These are phyloP conservation scores for Paecilomyces sp. DNA, from an alignment of 2,329 filamentous ascomycete genomes.

Conservation along the genomic window DNA sequence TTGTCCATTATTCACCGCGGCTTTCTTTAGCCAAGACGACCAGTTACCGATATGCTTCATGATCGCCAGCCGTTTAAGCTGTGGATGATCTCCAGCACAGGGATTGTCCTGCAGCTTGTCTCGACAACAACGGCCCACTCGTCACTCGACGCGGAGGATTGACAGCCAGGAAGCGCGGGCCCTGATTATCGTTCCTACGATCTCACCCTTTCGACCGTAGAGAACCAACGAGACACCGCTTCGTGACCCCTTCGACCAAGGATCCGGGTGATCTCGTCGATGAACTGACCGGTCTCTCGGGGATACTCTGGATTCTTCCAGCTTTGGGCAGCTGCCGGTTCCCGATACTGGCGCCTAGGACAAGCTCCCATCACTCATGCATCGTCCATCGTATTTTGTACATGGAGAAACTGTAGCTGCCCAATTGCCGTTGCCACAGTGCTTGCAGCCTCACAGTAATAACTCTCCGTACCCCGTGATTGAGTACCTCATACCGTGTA, in stretches of 20 bases:
- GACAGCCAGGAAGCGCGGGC: neutral
- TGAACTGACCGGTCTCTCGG: neutral
- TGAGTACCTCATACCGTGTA: no score
- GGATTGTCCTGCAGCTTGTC: neutral
- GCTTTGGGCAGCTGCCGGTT: neutral
- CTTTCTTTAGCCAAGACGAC: neutral
- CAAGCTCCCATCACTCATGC: neutral
- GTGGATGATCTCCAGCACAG: neutral
- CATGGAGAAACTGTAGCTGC: neutral
- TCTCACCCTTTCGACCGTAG: neutral
- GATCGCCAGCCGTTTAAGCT: neutral
- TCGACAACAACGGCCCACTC: neutral
- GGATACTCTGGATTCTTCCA: neutral
- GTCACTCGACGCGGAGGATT: neutral
- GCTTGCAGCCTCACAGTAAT: neutral
- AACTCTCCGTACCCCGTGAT: no score
- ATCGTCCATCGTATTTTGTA: neutral
- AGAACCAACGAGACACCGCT: neutral
- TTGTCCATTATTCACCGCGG: neutral
- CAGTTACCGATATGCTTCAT: neutral
- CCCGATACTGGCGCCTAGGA: neutral
- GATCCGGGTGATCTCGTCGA: neutral
- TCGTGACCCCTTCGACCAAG: neutral
- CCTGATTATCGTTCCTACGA: neutral
- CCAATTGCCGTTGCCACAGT: neutral